These are phyloP conservation scores for Ochromonas danica DNA, from an alignment of 108 stramenopile genomes.

Conservation along the genomic window DNA sequence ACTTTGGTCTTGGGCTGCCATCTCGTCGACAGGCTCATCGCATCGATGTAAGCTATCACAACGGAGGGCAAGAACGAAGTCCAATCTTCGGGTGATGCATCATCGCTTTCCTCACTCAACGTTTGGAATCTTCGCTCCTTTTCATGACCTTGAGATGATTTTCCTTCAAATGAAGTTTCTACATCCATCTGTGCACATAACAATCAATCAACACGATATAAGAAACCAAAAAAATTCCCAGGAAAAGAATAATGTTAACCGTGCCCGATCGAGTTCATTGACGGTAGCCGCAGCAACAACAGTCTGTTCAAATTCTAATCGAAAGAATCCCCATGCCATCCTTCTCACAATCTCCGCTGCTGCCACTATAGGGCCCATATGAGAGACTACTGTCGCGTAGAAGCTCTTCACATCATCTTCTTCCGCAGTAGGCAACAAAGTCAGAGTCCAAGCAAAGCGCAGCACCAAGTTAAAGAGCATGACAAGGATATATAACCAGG, in stretches of 20 bases:
- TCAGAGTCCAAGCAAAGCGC: conserved; percentile 51
- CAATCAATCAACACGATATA: too few relatives aligned
- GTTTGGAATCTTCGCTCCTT: conserved; percentile 33
- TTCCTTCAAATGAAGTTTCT: not conserved
- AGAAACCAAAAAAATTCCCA: too few relatives aligned
- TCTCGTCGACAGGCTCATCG: not conserved
- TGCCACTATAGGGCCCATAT: conserved; percentile 48
- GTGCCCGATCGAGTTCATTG: conserved; percentile 28
- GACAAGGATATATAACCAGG: conserved; percentile 38
- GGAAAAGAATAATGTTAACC: too few relatives aligned
- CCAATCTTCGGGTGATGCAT: too few relatives aligned
- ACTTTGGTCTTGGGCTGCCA: not conserved
- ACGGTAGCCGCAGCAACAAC: conserved; percentile 35
- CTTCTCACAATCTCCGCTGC: conserved; percentile 49
- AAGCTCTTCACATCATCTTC: conserved; percentile 27
- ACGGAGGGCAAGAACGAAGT: not conserved
- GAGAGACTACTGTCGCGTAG: not conserved
- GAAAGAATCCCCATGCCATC: conserved; percentile 52
- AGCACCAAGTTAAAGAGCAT: conserved; percentile 42
- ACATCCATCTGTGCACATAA: too few relatives aligned
- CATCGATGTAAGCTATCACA: not conserved
- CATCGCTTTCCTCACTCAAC: not conserved
- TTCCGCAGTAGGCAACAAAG: conserved; percentile 36
- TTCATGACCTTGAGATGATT: conserved; percentile 43
- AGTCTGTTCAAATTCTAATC: conserved; percentile 47